Percentiles rank a stretch among this genome's conserved stretches.
phyloP scores from a whole-genome alignment of 495 filamentous ascomycete genomes.

The Podospora australis region DNA sequence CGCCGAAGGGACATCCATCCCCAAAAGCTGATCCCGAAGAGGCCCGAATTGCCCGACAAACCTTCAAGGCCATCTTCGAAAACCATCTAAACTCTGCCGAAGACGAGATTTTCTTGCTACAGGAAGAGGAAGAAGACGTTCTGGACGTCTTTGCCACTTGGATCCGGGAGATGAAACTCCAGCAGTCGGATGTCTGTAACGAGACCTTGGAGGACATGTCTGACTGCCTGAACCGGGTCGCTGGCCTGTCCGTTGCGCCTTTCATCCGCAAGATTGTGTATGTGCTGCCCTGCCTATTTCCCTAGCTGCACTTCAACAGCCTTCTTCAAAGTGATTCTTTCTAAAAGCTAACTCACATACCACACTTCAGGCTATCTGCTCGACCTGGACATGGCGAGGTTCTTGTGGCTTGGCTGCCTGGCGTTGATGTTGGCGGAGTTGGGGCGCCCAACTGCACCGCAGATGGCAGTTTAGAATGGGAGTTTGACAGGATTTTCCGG shows the following conservation, averaged over 20 bases:
- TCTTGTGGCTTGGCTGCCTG: conserved; percentile 2
- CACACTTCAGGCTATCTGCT: not conserved
- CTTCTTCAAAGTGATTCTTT: not conserved
- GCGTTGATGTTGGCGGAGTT: not conserved
- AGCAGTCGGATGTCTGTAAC: not conserved
- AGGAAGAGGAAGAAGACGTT: conserved; percentile 21
- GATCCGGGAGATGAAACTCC: conserved; percentile 11
- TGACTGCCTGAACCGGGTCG: conserved; percentile 9
- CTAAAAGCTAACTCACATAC: not conserved
- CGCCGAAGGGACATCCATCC: not conserved
- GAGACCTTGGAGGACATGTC: conserved; percentile 5
- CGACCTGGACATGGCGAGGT: not conserved
- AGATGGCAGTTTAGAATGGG: conserved; percentile 7
- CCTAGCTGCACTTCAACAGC: not conserved
- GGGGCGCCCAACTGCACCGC: not conserved
- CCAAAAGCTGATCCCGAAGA: conserved; percentile 1
- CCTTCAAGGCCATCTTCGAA: conserved; percentile 19
- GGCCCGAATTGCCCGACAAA: conserved; percentile 9
- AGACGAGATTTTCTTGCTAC: conserved; percentile 9
- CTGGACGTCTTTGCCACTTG: conserved; percentile 13
- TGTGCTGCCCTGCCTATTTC: not conserved
- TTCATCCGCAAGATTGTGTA: conserved; percentile 17
- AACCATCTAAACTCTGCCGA: conserved; percentile 11
- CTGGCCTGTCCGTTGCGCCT: not conserved
- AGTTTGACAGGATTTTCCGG: conserved; percentile 7